These are phyloP conservation scores for Penicillium arizonense DNA, from an alignment of 495 filamentous ascomycete species.

Conservation along the genomic window DNA sequence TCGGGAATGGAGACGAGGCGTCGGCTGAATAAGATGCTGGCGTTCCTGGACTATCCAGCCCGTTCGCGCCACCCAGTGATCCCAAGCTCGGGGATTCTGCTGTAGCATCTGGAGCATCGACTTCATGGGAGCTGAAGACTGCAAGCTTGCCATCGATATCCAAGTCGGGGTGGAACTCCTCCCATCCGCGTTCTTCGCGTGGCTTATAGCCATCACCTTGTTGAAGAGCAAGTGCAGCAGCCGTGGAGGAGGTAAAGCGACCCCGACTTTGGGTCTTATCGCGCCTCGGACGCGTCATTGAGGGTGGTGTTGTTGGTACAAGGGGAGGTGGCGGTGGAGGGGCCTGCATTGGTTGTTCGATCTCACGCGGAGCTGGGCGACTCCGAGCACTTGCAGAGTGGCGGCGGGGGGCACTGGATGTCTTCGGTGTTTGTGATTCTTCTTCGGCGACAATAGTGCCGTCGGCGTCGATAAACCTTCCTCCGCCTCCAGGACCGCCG, in stretches of 20 bases:
- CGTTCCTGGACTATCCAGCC: slow-evolving; percentile 14
- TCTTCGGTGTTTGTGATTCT: slow-evolving; percentile 8
- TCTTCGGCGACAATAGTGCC: slow-evolving; percentile 11
- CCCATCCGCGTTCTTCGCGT: slow-evolving; percentile 92
- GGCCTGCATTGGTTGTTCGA: slow-evolving; percentile 23
- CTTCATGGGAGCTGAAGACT: slow-evolving; percentile 77
- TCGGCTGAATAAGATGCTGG: slow-evolving; percentile 18
- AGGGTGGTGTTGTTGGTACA: slow-evolving; percentile 43
- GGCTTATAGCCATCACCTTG: slow-evolving; percentile 96
- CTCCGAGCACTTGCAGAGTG: slow-evolving; percentile 29
- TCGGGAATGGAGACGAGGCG: slow-evolving; percentile 33
- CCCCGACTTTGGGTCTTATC: slow-evolving; percentile 49
- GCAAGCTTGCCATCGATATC: slow-evolving; percentile 79
- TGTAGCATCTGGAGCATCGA: slow-evolving; percentile 62
- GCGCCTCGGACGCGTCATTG: slow-evolving; percentile 46
- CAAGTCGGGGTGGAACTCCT: slow-evolving; percentile 93
- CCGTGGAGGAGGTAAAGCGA: slow-evolving; percentile 76
- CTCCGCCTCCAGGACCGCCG: slow-evolving; percentile 77
- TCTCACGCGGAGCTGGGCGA: slow-evolving; percentile 24
- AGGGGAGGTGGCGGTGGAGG: slow-evolving; percentile 35
- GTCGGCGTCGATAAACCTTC: slow-evolving; percentile 68
- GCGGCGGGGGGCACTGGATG: slow-evolving; percentile 14
- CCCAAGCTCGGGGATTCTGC: slow-evolving; percentile 27
- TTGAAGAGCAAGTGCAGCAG: slow-evolving; percentile 78
- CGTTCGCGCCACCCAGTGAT: slow-evolving; percentile 24